Conservation (phyloP, 495 filamentous ascomycete genomes). For the Hyphodiscus hymeniophilus region DNA sequence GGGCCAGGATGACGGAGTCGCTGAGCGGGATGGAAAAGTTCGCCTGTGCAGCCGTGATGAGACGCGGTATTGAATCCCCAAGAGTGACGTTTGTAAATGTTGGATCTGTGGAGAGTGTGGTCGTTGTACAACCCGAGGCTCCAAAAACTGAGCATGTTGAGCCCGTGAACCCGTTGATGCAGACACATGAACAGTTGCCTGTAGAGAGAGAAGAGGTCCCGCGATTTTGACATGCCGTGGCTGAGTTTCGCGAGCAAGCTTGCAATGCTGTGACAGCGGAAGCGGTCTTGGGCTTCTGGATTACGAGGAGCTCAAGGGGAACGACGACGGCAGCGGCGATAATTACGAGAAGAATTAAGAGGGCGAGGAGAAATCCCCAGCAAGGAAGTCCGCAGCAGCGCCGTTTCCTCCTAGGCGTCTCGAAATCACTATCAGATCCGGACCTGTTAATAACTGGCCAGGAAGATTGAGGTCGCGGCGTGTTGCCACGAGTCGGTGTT, state of each 20-base stretch:
- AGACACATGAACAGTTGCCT: constrained; percentile 73
- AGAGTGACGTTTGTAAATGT: constrained; percentile 52
- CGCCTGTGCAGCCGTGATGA: constrained; percentile 53
- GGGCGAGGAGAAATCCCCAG: constrained; percentile 66
- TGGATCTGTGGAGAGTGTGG: constrained; percentile 32
- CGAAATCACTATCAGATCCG: neutral
- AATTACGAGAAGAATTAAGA: constrained; percentile 62
- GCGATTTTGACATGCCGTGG: constrained; percentile 61
- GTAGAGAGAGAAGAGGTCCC: constrained; percentile 62
- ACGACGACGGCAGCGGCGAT: constrained; percentile 83
- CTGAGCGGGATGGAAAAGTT: constrained; percentile 74
- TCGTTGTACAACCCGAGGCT: constrained; percentile 64
- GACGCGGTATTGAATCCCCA: constrained; percentile 64
- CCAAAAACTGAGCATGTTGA: constrained; percentile 53
- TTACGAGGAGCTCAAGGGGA: constrained; percentile 71
- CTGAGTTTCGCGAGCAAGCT: constrained; percentile 25
- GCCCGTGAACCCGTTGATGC: constrained; percentile 81
- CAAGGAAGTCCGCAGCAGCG: constrained; percentile 71
- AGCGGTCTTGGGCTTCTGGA: constrained; percentile 38
- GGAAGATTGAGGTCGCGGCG: constrained; percentile 14
- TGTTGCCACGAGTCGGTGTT: constrained; percentile 11
- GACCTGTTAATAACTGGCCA: constrained; percentile 13
- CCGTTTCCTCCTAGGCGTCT: constrained; percentile 10
- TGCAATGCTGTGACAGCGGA: constrained; percentile 41
- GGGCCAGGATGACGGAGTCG: constrained; percentile 54